These are phyloP conservation scores for Vitis hybrid DNA, from an alignment of 177 flowering plant genomes.

Conservation along the genomic window DNA sequence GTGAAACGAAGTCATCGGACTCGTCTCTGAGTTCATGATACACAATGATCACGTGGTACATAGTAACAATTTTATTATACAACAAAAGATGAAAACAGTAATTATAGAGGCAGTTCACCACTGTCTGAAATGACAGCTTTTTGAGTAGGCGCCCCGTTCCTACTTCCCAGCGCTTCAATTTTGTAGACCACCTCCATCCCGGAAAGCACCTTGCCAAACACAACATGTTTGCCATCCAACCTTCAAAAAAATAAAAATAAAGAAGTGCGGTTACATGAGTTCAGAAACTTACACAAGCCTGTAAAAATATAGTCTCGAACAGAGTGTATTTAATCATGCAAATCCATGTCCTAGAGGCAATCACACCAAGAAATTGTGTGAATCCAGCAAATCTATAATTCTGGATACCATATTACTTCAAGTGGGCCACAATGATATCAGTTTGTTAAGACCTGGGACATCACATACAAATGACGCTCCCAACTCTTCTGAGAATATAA, in stretches of 20 bases:
- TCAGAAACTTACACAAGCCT: too few relatives aligned
- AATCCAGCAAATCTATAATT: not conserved
- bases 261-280: not conserved
- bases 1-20: too few relatives aligned
- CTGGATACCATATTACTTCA: not conserved
- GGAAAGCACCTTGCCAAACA: constrained; percentile 71
- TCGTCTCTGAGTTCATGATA: not conserved
- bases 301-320: too few relatives aligned
- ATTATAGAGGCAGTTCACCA: constrained; percentile 50
- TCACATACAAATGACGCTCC: too few relatives aligned
- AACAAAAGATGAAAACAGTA: not conserved
- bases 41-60: not conserved
- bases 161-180: constrained; percentile 56
- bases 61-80: too few relatives aligned
- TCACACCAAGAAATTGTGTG: too few relatives aligned
- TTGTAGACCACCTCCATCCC: constrained; percentile 70
- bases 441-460: too few relatives aligned
- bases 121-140: constrained; percentile 43
- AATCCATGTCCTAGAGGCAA: too few relatives aligned
- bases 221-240: constrained; percentile 80
- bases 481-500: not conserved
- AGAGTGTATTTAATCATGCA: too few relatives aligned
- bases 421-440: not conserved
- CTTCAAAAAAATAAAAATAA: constrained; percentile 20
- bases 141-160: constrained; percentile 45